A percentile compares a stretch with the other conserved stretches of the same genome.
Evolutionary conservation across 1,284 basidiomycete genomes (phyloP).

Genomic region (Takashimella tepidaria): DNA sequence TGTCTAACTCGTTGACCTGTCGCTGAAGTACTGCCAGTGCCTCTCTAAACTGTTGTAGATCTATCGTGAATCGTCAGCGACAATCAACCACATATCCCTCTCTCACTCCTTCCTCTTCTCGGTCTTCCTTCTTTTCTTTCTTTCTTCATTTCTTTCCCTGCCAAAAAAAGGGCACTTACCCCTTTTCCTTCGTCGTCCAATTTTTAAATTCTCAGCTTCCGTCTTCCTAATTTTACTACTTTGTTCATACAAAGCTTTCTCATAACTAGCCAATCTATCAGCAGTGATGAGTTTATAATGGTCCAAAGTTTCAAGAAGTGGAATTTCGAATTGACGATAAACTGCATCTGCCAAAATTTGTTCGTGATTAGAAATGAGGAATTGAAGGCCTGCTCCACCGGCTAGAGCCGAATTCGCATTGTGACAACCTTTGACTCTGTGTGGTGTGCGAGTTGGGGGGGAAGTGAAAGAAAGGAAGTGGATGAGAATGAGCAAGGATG

Average conservation of each 20-base stretch:
- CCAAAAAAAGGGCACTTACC: conserved; percentile 53
- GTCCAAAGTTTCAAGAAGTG: conserved; percentile 75
- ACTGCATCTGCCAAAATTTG: conserved; percentile 81
- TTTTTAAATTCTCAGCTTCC: conserved; percentile 79
- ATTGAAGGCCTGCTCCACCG: conserved; percentile 75
- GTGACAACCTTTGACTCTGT: conserved; percentile 43
- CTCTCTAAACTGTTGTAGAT: conserved; percentile 77
- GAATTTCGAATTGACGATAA: conserved; percentile 85
- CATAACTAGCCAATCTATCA: conserved; percentile 74
- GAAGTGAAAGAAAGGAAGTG: too few relatives aligned
- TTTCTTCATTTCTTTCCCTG: neutral
- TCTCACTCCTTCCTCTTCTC: neutral
- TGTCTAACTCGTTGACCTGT: conserved; percentile 59
- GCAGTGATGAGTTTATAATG: conserved; percentile 55
- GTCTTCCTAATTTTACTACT: conserved; percentile 79
- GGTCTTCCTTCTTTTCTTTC: neutral
- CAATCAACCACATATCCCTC: neutral
- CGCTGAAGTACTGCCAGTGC: conserved; percentile 76
- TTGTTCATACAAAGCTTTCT: conserved; percentile 71
- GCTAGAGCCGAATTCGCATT: conserved; percentile 54
- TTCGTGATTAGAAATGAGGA: conserved; percentile 87
- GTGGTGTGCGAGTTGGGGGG: too few relatives aligned
- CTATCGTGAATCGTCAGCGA: conserved; percentile 48
- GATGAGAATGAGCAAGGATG: neutral
- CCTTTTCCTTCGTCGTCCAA: conserved; percentile 62